Evolutionary conservation across 768 basidiomycete genomes (phyloP).

Genomic region (Agaricus blazei): DNA sequence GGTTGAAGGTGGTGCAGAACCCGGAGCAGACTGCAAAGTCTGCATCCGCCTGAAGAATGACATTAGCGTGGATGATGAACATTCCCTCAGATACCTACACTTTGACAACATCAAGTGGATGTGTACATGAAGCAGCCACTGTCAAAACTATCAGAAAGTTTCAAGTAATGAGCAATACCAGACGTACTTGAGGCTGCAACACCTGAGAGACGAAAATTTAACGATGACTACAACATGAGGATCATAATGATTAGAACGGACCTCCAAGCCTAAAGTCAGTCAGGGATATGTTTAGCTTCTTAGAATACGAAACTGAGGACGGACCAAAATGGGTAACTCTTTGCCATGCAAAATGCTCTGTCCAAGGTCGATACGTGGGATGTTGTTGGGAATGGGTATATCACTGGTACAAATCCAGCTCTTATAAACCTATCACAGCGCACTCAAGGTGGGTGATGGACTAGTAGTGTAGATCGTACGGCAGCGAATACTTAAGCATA

Average conservation of each 20-base stretch:
- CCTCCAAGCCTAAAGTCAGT: constrained; percentile 52
- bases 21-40: constrained; percentile 45
- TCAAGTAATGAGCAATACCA: background rate
- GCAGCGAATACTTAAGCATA: background rate
- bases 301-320: constrained; percentile 14
- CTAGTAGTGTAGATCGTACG: background rate
- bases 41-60: constrained; percentile 65
- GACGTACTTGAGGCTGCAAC: constrained; percentile 59
- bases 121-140: constrained; percentile 82
- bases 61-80: background rate
- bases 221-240: constrained; percentile 11
- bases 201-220: constrained; percentile 27
- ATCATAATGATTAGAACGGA: constrained; percentile 20
- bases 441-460: background rate
- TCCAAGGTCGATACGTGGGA: background rate
- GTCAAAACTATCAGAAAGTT: constrained; percentile 3
- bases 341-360: constrained; percentile 27
- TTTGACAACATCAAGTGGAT: constrained; percentile 84
- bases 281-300: background rate
- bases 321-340: constrained; percentile 47
- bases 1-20: constrained; percentile 57
- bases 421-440: constrained; percentile 1
- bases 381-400: background rate
- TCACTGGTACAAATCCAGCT: background rate
- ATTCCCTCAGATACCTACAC: constrained; percentile 43